A percentile compares a stretch with the other conserved stretches of the same genome.
phyloP scores from a whole-genome alignment of 768 basidiomycete species.

The Hygrocybe punicea region DNA sequence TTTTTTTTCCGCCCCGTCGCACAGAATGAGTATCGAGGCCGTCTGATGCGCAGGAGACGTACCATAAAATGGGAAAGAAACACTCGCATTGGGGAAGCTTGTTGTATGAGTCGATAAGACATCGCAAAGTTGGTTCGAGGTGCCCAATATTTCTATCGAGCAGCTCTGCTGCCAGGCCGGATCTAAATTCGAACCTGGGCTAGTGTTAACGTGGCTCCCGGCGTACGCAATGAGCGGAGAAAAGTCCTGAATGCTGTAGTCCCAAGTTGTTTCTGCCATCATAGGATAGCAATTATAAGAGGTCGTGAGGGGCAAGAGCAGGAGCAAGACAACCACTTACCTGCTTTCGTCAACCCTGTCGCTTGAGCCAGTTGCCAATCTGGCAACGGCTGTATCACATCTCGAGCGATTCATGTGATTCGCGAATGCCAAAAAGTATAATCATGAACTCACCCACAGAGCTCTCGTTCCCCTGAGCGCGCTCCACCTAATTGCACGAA shows the following conservation, averaged over 20 bases:
- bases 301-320: not conserved
- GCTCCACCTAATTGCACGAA: too few relatives aligned
- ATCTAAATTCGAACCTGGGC: not conserved
- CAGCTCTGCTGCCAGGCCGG: not conserved
- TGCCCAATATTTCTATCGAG: not conserved
- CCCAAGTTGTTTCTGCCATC: not conserved
- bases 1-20: too few relatives aligned
- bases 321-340: too few relatives aligned
- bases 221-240: not conserved
- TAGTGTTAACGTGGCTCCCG: not conserved
- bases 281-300: not conserved
- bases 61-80: not conserved
- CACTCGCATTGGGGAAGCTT: not conserved
- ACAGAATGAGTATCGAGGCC: not conserved
- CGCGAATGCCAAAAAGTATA: too few relatives aligned
- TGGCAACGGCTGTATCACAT: too few relatives aligned
- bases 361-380: too few relatives aligned
- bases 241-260: not conserved
- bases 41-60: not conserved
- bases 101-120: not conserved
- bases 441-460: too few relatives aligned
- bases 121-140: not conserved
- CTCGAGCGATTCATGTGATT: too few relatives aligned
- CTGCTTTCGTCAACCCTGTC: too few relatives aligned
- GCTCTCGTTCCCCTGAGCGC: too few relatives aligned